Percentiles rank a stretch among this genome's conserved stretches.
These are phyloP conservation scores for Silene uniflora DNA, from an alignment of 148 eudicot species.

Conservation along the genomic window DNA sequence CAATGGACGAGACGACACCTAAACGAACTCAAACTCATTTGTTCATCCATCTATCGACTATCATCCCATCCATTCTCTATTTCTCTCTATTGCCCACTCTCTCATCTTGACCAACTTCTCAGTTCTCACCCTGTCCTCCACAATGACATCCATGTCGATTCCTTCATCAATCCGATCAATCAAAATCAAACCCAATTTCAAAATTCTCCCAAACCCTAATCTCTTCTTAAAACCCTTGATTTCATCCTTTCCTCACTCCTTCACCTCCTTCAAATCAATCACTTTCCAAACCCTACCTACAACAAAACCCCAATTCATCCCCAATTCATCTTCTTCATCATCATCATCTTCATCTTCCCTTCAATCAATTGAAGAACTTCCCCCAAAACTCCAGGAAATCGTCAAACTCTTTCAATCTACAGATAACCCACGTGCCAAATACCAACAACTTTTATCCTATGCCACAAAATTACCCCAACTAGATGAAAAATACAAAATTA, in stretches of 20 bases:
- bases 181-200: constrained; percentile 35
- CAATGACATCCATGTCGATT: constrained; percentile 45
- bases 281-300: constrained; percentile 51
- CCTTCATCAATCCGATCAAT: constrained; percentile 32
- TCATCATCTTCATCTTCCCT: constrained; percentile 36
- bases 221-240: constrained; percentile 12
- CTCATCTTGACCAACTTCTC: background rate
- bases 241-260: constrained; percentile 27
- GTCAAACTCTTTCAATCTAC: constrained; percentile 66
- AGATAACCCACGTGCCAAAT: constrained; percentile 70
- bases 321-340: constrained; percentile 34
- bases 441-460: constrained; percentile 75
- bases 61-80: no score
- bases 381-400: constrained; percentile 84
- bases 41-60: no score
- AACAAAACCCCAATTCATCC: constrained; percentile 34
- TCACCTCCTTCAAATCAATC: constrained; percentile 41
- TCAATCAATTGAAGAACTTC: constrained; percentile 65
- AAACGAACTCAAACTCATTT: no score
- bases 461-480: constrained; percentile 55
- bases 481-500: constrained; percentile 46
- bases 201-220: constrained; percentile 1
- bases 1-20: no score
- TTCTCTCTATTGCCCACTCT: no score
- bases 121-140: background rate